Percentiles rank a stretch among this genome's conserved stretches.
These are phyloP conservation scores for Hypoxylon cercidicola DNA, from an alignment of 495 filamentous ascomycete genomes.

Conservation along the genomic window DNA sequence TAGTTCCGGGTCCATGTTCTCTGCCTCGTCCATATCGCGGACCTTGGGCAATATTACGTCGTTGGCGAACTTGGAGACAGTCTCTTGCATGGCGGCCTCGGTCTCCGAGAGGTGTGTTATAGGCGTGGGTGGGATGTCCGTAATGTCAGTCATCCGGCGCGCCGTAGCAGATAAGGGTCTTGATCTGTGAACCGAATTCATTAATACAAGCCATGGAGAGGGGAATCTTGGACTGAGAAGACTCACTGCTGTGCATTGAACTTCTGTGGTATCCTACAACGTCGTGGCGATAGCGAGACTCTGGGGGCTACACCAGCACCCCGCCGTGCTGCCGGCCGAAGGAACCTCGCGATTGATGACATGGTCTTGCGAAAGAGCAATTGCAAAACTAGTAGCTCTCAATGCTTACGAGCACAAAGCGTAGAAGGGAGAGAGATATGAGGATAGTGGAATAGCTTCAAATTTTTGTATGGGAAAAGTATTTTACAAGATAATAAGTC, in stretches of 20 bases:
- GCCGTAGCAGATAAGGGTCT: constrained; percentile 78
- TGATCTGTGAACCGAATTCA: constrained; percentile 25
- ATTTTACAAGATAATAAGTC: constrained; percentile 2
- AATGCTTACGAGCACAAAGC: constrained; percentile 7
- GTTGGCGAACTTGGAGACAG: constrained; percentile 88
- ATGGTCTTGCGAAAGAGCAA: constrained; percentile 53
- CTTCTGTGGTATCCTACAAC: constrained; percentile 48
- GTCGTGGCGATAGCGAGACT: constrained; percentile 56
- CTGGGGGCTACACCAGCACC: constrained; percentile 56
- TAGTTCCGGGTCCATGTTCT: constrained; percentile 87
- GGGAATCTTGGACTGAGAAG: constrained; percentile 2
- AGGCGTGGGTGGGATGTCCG: constrained; percentile 83
- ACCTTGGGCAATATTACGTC: constrained; percentile 91
- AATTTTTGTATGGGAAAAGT: neutral
- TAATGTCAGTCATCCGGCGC: constrained; percentile 70
- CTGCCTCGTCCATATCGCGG: constrained; percentile 97
- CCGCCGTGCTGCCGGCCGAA: constrained; percentile 74
- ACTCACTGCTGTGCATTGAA: constrained; percentile 57
- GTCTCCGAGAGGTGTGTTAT: constrained; percentile 94
- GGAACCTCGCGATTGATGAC: constrained; percentile 73
- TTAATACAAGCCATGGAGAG: constrained; percentile 12
- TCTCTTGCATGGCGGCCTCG: constrained; percentile 87
- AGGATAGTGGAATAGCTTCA: neutral
- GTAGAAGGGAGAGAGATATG: constrained; percentile 1
- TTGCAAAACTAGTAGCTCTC: neutral